Base-by-base conservation (phyloP, 2,329 filamentous ascomycete genomes). In the Neopestalotiopsis clavispora region DNA sequence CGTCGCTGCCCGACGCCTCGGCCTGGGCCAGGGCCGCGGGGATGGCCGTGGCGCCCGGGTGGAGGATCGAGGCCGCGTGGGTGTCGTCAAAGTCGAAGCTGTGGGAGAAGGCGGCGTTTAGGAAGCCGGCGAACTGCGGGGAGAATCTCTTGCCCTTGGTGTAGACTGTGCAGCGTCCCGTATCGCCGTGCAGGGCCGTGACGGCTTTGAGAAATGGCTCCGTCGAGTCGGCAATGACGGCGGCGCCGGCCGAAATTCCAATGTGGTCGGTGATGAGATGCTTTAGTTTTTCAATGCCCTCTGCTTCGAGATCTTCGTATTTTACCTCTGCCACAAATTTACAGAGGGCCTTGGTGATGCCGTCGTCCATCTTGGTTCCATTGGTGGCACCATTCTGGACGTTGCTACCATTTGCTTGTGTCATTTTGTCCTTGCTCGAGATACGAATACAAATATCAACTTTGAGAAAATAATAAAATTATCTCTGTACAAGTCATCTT, bases 61-160 rank as follows among this genome's bases (percentile, higher is more conserved):
- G 82, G 17, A 84, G 73, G 17, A 80, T 80, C 1, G 80, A 81
- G 2, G 75, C 71, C 2, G 81, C 81, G 68, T 82, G 80, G 2
- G 82, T 84, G 71, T 84, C 82, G 72, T 84, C 82, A 71, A 83
- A 84, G 71, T 84, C 82, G 64, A 83, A 75, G 3, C 79, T 80
- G 72, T 84, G 83, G 9, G 79, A 79, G 45, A 83, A 78, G 1
- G 81, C 76, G 4, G 80, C 81, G 67, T 84, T 84, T 28, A 84
- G 70, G 12, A 84, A 74, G 1, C 77, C 80, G 1, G 82, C 82
- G 62, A 80, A 81, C 28, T 81, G 81, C 2, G 78, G 78, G 1
- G 80, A 74, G 70, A 78, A 79, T 9, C 68, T 68, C 13, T 72
- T 72, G 42, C 78, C 78, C 64, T 77, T 78, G 13, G 75, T 78